Evolutionary conservation across 2,329 filamentous ascomycete species (phyloP).

Genomic region (Colletotrichum chlorophyti): DNA sequence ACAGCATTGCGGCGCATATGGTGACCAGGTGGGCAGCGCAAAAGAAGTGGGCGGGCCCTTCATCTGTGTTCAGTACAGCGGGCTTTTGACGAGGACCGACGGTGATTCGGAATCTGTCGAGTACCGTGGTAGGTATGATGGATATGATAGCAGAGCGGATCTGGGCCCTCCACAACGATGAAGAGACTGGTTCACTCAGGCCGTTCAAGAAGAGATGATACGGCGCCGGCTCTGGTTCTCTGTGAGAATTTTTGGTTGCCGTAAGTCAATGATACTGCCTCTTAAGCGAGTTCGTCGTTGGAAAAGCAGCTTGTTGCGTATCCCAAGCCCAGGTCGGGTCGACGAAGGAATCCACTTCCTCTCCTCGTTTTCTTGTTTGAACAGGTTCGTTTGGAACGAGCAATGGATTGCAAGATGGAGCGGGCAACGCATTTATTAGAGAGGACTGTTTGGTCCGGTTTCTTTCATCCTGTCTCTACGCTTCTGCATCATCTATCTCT

Average conservation of each 20-base stretch:
- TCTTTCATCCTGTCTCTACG: not conserved
- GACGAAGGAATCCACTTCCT: not conserved
- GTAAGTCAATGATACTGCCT: too few relatives aligned
- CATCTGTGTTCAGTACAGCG: too few relatives aligned
- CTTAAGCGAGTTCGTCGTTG: not conserved
- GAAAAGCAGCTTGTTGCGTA: not conserved
- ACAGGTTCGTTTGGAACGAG: too few relatives aligned
- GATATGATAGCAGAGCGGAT: too few relatives aligned
- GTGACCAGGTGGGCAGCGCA: not conserved
- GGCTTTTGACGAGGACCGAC: not conserved
- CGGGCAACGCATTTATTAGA: conserved; percentile 1
- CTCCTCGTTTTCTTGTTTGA: conserved; percentile 5
- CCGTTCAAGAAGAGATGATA: too few relatives aligned
- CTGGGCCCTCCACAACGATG: too few relatives aligned
- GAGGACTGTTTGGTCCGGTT: not conserved
- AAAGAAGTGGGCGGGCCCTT: not conserved
- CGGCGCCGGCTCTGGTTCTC: too few relatives aligned
- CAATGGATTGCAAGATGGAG: not conserved
- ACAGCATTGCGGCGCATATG: not conserved
- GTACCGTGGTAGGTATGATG: not conserved
- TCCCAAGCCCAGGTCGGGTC: not conserved
- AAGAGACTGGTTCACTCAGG: too few relatives aligned
- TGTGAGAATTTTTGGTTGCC: too few relatives aligned
- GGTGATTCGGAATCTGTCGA: not conserved
- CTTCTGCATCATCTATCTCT: not conserved